Conservation (phyloP, 306 rosid species). For the Quercus rubra region DNA sequence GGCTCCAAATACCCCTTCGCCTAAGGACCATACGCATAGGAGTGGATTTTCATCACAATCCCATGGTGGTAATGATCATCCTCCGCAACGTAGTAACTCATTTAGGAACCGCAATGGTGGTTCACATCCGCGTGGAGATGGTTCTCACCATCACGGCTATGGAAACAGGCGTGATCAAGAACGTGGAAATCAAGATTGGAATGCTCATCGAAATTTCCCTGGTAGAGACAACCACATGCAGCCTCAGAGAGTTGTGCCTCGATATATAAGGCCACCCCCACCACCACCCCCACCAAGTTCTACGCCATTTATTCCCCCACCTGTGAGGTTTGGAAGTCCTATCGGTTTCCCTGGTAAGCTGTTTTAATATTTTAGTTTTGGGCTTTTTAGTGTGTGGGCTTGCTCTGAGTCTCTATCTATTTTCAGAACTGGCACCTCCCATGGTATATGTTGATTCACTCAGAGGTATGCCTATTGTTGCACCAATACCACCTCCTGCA, state of each 20-base stretch:
- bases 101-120: slow-evolving; percentile 55
- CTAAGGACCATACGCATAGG: slow-evolving; percentile 57
- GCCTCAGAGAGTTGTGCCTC: slow-evolving; percentile 45
- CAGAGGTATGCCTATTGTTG: slow-evolving; percentile 48
- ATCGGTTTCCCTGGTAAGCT: slow-evolving; percentile 65
- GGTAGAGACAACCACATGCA: slow-evolving; percentile 52
- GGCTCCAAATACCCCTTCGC: slow-evolving; percentile 37
- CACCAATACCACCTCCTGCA: slow-evolving; percentile 45
- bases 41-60: slow-evolving; percentile 46
- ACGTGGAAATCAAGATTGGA: slow-evolving; percentile 81
- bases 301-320: slow-evolving; percentile 41
- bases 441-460: slow-evolving; percentile 51
- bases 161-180: slow-evolving; percentile 75
- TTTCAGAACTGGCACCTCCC: slow-evolving; percentile 48
- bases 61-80: slow-evolving; percentile 43
- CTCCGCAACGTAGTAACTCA: slow-evolving; percentile 53
- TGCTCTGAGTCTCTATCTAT: slow-evolving; percentile 22
- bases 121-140: slow-evolving; percentile 70
- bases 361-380: background rate
- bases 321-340: slow-evolving; percentile 46
- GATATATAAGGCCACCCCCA: slow-evolving; percentile 51
- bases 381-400: slow-evolving; percentile 4
- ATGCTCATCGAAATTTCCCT: slow-evolving; percentile 43
- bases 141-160: slow-evolving; percentile 55
- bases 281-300: slow-evolving; percentile 62